Evolutionary conservation across 345 rosid species (phyloP).

Genomic region (Noccaea bulbosa): DNA sequence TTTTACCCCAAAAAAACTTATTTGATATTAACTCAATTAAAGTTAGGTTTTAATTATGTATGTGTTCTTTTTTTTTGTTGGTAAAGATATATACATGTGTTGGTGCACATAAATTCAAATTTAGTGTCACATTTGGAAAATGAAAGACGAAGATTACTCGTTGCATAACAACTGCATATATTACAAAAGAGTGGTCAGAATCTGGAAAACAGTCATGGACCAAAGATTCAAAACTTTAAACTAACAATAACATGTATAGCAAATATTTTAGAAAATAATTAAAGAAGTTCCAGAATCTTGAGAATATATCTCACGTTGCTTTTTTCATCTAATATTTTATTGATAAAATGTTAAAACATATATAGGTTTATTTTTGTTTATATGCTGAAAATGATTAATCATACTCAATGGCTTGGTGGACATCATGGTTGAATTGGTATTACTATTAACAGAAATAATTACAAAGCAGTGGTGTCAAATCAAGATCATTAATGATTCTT

Average conservation of each 20-base stretch:
- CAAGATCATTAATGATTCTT: conserved; percentile 30
- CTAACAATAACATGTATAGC: not conserved
- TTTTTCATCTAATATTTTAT: not conserved
- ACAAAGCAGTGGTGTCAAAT: conserved; percentile 30
- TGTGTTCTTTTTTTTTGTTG: too few species aligned
- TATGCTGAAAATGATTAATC: conserved; percentile 20
- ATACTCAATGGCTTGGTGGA: not conserved
- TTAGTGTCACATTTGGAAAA: not conserved
- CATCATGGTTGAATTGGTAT: conserved; percentile 27
- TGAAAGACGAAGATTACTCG: not conserved
- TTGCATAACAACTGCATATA: not conserved
- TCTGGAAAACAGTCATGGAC: not conserved
- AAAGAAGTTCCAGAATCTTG: not conserved
- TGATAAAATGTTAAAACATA: not conserved
- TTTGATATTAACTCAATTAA: conserved; percentile 14
- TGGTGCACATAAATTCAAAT: not conserved
- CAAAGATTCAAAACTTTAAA: not conserved
- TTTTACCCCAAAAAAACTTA: too few species aligned
- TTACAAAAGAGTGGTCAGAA: not conserved
- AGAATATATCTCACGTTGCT: not conserved
- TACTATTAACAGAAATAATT: conserved; percentile 12
- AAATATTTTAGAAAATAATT: not conserved
- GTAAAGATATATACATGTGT: too few species aligned
- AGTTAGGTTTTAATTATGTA: conserved; percentile 1
- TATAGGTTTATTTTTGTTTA: not conserved